Conservation (phyloP, 805 yeast species). For the Saturnispora saitoi region DNA sequence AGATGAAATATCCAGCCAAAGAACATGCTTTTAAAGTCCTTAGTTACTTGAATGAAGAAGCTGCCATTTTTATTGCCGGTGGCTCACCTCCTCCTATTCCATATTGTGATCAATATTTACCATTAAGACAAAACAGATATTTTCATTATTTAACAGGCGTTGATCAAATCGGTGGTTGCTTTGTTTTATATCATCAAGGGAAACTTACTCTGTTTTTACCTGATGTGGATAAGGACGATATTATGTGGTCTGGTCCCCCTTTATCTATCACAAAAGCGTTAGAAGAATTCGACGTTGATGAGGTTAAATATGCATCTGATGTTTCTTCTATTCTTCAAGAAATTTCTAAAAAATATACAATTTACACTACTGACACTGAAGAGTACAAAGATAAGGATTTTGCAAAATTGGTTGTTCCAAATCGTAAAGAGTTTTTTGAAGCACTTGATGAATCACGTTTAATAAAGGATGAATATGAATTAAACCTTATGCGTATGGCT, state of each 20-base stretch:
- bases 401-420: slow-evolving; percentile 32
- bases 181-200: slow-evolving; percentile 52
- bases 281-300: slow-evolving; percentile 69
- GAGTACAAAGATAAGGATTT: slow-evolving; percentile 32
- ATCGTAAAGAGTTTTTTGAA: slow-evolving; percentile 43
- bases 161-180: slow-evolving; percentile 64
- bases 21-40: slow-evolving; percentile 54
- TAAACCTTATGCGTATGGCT: slow-evolving; percentile 70
- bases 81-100: slow-evolving; percentile 50
- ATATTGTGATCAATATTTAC: slow-evolving; percentile 71
- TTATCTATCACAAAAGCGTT: slow-evolving; percentile 55
- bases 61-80: slow-evolving; percentile 52
- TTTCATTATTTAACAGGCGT: slow-evolving; percentile 83
- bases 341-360: slow-evolving; percentile 17
- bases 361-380: slow-evolving; percentile 51
- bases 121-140: slow-evolving; percentile 83
- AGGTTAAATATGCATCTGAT: slow-evolving; percentile 54
- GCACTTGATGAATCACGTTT: slow-evolving; percentile 85
- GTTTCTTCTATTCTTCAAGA: slow-evolving; percentile 31
- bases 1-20: slow-evolving; percentile 72
- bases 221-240: slow-evolving; percentile 75
- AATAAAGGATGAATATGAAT: slow-evolving; percentile 77
- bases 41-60: slow-evolving; percentile 22
- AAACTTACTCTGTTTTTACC: slow-evolving; percentile 71
- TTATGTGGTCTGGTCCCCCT: slow-evolving; percentile 96